Base-by-base conservation (phyloP, 208 protist genomes). In the Leishmania braziliensis region DNA sequence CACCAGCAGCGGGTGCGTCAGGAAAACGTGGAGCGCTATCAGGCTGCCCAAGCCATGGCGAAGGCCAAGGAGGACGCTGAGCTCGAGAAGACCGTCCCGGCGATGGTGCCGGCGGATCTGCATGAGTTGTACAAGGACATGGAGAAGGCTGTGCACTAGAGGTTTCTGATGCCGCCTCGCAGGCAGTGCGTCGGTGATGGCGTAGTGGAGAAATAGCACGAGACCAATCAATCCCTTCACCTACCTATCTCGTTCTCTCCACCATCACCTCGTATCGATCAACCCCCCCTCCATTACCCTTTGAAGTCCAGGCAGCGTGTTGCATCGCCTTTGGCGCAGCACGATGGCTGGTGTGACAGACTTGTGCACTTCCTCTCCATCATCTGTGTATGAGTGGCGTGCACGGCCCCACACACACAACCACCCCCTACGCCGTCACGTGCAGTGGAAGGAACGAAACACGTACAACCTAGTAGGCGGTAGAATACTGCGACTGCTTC, bases 61-160 rank as follows among this genome's bases (percentile, higher is more conserved):
- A 81, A 89, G 70, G 82, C 82, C 26, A 80, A 85, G 56, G 48
- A 60, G 53, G 79, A 73, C 48, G 79, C 75, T 43, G 77, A 77
- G 60, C 29, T 79, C 69, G 80, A 82, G 43, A 75, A 85, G 54
- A 63, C 46, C 16, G 82, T 97, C 51, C 90, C 92, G 39, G 88
- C 75, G 50, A 79, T 89, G 5, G 88, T 97, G 58, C 93, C 92
- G 10, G 78, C 79, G 51, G 92, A 92, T 54, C 81, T 96, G 63
- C 89, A 93, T 29, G 92, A 88, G 18, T 78, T 96, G 78, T 96
- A 94, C 86, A 92, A 87, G 77, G 86, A 89, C 51, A 50, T 97
- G 72, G 80, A 88, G 74, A 93, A 96, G 85, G 85, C 88, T 50
- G 86, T 90, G 16, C 75, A 89, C 75, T 91, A 92, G 72, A 68